Percentiles rank a stretch among this genome's conserved stretches.
These are phyloP conservation scores for Calamus simplicifolius DNA, from an alignment of 176 grass and related monocot genomes.

Conservation along the genomic window DNA sequence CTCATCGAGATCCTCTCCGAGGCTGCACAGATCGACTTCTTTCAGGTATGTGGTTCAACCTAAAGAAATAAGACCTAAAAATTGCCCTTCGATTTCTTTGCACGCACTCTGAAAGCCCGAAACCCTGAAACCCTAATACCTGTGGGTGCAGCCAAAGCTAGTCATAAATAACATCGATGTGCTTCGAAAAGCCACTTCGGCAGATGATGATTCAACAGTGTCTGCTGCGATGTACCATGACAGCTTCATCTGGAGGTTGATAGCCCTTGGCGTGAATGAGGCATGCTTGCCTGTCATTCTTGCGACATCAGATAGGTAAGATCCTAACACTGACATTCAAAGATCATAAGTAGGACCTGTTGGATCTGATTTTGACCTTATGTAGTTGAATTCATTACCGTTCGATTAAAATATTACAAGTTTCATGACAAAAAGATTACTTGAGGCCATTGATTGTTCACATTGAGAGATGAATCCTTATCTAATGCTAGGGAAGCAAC, in stretches of 20 bases:
- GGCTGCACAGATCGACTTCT: slow-evolving; percentile 59
- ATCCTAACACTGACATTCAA: neutral
- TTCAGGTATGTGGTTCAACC: slow-evolving; percentile 37
- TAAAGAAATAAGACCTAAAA: neutral
- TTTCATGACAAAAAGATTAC: no score
- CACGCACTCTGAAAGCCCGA: no score
- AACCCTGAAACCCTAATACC: no score
- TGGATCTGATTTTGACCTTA: no score
- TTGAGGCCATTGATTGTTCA: no score
- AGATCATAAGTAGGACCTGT: neutral
- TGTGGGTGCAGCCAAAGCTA: slow-evolving; percentile 62
- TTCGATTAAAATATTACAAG: no score
- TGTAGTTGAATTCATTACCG: no score
- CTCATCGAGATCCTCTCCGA: slow-evolving; percentile 69
- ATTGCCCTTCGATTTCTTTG: no score
- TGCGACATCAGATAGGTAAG: slow-evolving; percentile 84
- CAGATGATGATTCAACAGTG: slow-evolving; percentile 52
- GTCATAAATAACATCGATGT: slow-evolving; percentile 86
- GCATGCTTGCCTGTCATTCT: slow-evolving; percentile 75
- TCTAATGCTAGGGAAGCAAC: no score
- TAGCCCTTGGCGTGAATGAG: slow-evolving; percentile 75
- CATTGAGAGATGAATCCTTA: no score
- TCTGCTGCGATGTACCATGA: slow-evolving; percentile 72
- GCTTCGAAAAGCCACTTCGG: slow-evolving; percentile 45
- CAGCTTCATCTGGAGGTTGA: slow-evolving; percentile 86